Conservation (phyloP, 2,329 filamentous ascomycete species). For the Taxawa tesnikishii region DNA sequence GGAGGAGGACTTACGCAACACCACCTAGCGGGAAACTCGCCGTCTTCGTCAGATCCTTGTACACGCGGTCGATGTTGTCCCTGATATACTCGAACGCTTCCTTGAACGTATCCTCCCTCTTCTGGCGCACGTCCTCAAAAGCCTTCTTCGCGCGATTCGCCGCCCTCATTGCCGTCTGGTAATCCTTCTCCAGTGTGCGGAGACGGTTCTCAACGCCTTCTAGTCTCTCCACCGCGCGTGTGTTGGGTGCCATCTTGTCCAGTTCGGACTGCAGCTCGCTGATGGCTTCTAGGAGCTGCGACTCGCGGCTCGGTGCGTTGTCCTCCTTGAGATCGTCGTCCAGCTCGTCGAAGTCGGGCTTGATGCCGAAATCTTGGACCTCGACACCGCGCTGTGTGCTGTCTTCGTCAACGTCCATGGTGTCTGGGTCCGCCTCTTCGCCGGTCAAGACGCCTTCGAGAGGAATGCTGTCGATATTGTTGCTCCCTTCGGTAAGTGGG, state of each 20-base stretch:
- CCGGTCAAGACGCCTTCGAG: conserved; percentile 66
- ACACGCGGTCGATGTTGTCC: conserved; percentile 85
- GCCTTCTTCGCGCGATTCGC: conserved; percentile 67
- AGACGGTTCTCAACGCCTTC: conserved; percentile 76
- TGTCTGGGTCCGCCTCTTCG: conserved; percentile 47
- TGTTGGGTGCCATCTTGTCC: conserved; percentile 92
- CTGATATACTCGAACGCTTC: conserved; percentile 91
- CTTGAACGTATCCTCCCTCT: conserved; percentile 84
- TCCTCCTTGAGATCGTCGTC: conserved; percentile 73
- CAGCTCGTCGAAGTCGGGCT: conserved; percentile 71
- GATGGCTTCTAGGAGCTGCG: conserved; percentile 67
- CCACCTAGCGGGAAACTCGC: conserved; percentile 90
- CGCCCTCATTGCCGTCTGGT: conserved; percentile 66
- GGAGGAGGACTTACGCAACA: conserved; percentile 36
- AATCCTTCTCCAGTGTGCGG: conserved; percentile 75
- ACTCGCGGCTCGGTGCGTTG: conserved; percentile 59
- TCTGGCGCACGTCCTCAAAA: conserved; percentile 70
- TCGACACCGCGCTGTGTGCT: conserved; percentile 50
- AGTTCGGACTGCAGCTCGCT: conserved; percentile 62
- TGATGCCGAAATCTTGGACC: conserved; percentile 82
- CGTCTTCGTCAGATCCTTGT: conserved; percentile 87
- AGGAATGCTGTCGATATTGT: conserved; percentile 64
- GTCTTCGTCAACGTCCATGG: conserved; percentile 88
- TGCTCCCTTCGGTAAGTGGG: conserved; percentile 61
- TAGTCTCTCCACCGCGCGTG: conserved; percentile 85